A percentile compares a stretch with the other conserved stretches of the same genome.
Conservation (phyloP, 352 stramenopile species). For the Plasmopara muralis region DNA sequence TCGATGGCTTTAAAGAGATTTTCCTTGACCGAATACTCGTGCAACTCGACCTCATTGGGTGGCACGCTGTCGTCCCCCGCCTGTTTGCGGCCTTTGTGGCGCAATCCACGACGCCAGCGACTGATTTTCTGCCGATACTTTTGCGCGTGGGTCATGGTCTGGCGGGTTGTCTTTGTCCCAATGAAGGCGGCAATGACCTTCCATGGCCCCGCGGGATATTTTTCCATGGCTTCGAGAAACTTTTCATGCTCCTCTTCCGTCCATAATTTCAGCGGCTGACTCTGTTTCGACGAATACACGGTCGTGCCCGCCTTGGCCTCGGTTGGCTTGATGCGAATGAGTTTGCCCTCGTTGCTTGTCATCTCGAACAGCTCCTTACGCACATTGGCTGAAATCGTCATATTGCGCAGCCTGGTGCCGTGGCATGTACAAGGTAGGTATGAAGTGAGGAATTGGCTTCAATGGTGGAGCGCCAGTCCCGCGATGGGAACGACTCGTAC, state of each 20-base stretch:
- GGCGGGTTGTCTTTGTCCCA: slow-evolving; percentile 83
- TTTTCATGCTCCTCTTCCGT: slow-evolving; percentile 82
- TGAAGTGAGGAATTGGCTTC: too few relatives aligned
- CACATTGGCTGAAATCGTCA: slow-evolving; percentile 83
- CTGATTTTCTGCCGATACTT: slow-evolving; percentile 85
- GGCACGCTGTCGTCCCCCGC: slow-evolving; percentile 27
- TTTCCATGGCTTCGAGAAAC: slow-evolving; percentile 82
- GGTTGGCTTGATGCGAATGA: slow-evolving; percentile 81
- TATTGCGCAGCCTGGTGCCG: slow-evolving; percentile 9
- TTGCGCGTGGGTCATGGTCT: slow-evolving; percentile 89
- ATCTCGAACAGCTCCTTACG: slow-evolving; percentile 84
- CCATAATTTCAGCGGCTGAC: slow-evolving; percentile 81
- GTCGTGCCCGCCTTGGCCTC: slow-evolving; percentile 79
- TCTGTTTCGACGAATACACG: slow-evolving; percentile 80
- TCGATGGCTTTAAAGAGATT: slow-evolving; percentile 61
- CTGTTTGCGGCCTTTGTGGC: slow-evolving; percentile 77
- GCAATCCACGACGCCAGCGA: slow-evolving; percentile 65
- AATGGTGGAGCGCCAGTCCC: too few relatives aligned
- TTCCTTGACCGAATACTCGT: slow-evolving; percentile 47
- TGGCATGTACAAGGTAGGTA: too few relatives aligned
- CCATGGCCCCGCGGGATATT: slow-evolving; percentile 77
- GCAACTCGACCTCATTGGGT: slow-evolving; percentile 30
- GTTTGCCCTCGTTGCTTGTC: slow-evolving; percentile 63
- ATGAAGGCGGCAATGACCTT: slow-evolving; percentile 80
- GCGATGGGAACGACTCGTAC: too few relatives aligned